phyloP scores from a whole-genome alignment of 768 basidiomycete species.

The Trametes cinnabarina region DNA sequence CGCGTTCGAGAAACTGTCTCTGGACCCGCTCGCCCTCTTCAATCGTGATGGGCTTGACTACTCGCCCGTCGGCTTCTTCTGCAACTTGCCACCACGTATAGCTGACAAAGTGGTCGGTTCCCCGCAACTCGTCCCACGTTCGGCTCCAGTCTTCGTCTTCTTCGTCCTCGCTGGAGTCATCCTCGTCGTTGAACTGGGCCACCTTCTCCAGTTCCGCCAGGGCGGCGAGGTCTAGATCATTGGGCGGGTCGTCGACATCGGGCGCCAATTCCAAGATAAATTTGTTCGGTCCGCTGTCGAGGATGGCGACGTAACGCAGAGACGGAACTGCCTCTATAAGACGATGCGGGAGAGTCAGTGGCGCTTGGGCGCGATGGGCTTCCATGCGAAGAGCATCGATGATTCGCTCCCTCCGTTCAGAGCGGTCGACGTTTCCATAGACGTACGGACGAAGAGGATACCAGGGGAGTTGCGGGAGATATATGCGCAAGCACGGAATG shows the following conservation, averaged over 20 bases:
- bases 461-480: too few relatives aligned
- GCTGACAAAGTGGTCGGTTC: neutral
- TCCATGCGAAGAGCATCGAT: too few relatives aligned
- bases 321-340: neutral
- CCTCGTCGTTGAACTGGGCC: too few relatives aligned
- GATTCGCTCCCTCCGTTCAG: too few relatives aligned
- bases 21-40: slow-evolving; percentile 1
- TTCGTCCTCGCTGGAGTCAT: too few relatives aligned
- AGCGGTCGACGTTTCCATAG: too few relatives aligned
- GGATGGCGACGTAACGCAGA: neutral
- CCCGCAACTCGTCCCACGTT: slow-evolving; percentile 12
- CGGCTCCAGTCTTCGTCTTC: too few relatives aligned
- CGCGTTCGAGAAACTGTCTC: neutral
- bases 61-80: neutral
- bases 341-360: slow-evolving; percentile 1
- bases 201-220: too few relatives aligned
- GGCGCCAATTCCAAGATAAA: neutral
- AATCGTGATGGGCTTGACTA: neutral
- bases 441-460: too few relatives aligned
- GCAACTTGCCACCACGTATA: neutral
- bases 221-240: too few relatives aligned
- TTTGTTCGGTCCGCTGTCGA: neutral
- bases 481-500: too few relatives aligned
- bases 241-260: neutral
- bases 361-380: too few relatives aligned